Conservation (phyloP, 2,329 filamentous ascomycete species). For the Aspergillus ochraceoroseus region DNA sequence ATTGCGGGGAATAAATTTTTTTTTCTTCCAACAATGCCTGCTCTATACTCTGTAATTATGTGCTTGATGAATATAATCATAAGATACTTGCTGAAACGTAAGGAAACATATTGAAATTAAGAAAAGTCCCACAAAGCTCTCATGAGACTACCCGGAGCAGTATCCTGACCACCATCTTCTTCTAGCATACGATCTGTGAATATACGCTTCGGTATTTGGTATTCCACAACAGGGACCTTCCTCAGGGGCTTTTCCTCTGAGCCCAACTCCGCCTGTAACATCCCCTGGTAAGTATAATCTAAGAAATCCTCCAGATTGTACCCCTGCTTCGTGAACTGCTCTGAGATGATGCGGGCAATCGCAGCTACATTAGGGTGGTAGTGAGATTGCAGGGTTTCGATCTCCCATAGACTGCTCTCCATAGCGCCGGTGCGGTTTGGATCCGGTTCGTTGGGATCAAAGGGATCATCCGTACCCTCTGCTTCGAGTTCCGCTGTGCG, state of each 20-base stretch:
- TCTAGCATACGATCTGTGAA: slow-evolving; percentile 49
- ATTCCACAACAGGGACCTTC: slow-evolving; percentile 84
- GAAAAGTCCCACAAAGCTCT: slow-evolving; percentile 39
- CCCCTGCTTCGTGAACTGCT: slow-evolving; percentile 93
- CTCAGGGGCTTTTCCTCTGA: slow-evolving; percentile 66
- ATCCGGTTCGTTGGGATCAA: slow-evolving; percentile 67
- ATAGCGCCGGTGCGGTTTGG: slow-evolving; percentile 83
- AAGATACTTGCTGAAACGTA: background rate
- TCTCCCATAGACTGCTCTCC: slow-evolving; percentile 91
- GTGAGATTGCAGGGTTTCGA: slow-evolving; percentile 83
- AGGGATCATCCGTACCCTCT: slow-evolving; percentile 67
- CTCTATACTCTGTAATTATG: slow-evolving; percentile 15
- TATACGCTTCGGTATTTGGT: slow-evolving; percentile 84
- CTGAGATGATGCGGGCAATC: slow-evolving; percentile 84
- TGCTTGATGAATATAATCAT: slow-evolving; percentile 14
- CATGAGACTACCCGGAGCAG: slow-evolving; percentile 35
- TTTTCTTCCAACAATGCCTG: background rate
- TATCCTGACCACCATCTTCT: slow-evolving; percentile 40
- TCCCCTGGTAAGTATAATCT: slow-evolving; percentile 75
- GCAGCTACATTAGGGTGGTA: slow-evolving; percentile 97
- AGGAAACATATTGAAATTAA: slow-evolving; percentile 12
- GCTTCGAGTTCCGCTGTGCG: slow-evolving; percentile 57
- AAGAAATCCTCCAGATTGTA: slow-evolving; percentile 98
- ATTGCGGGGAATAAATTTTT: slow-evolving; percentile 1
- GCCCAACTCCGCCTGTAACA: slow-evolving; percentile 74